Percentiles rank a stretch among this genome's conserved stretches.
These are phyloP conservation scores for Raffaelea deltoideospora DNA, from an alignment of 2,329 filamentous ascomycete genomes.

Conservation along the genomic window DNA sequence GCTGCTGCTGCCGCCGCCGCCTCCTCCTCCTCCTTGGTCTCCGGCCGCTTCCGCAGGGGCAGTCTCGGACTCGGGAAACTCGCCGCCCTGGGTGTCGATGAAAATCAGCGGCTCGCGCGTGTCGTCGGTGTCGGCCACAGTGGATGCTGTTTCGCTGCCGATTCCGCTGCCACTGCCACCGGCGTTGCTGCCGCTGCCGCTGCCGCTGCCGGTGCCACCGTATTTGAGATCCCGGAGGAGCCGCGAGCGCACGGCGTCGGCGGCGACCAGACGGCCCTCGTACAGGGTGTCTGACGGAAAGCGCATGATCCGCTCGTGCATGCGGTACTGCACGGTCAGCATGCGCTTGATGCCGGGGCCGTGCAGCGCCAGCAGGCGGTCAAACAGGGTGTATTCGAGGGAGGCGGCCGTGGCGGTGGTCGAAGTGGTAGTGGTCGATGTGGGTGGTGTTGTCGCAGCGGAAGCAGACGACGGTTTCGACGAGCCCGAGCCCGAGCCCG, in stretches of 20 bases:
- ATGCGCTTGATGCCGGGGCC: conserved; percentile 78
- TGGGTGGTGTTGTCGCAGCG: no score
- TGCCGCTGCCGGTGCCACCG: conserved; percentile 19
- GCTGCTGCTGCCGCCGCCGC: conserved; percentile 20
- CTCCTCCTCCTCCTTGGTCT: conserved; percentile 28
- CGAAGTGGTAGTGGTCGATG: background rate
- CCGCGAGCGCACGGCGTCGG: conserved; percentile 59
- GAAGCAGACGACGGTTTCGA: no score
- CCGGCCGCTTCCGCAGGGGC: conserved; percentile 53
- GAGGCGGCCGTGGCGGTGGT: conserved; percentile 20
- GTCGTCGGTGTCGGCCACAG: conserved; percentile 64
- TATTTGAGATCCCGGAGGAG: conserved; percentile 68
- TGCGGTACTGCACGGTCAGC: conserved; percentile 94
- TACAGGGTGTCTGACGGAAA: conserved; percentile 88
- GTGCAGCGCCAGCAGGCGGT: conserved; percentile 69
- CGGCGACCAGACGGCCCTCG: conserved; percentile 65
- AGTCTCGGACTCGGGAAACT: conserved; percentile 64
- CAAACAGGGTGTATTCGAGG: conserved; percentile 85
- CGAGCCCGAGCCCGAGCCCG: background rate
- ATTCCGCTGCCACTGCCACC: conserved; percentile 16
- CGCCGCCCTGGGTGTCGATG: conserved; percentile 90
- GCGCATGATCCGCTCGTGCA: conserved; percentile 91
- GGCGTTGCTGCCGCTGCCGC: background rate
- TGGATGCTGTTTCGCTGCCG: background rate
- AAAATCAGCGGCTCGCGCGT: conserved; percentile 81